These are phyloP conservation scores for Kwoniella sp. DNA, from an alignment of 768 basidiomycete genomes.

Conservation along the genomic window DNA sequence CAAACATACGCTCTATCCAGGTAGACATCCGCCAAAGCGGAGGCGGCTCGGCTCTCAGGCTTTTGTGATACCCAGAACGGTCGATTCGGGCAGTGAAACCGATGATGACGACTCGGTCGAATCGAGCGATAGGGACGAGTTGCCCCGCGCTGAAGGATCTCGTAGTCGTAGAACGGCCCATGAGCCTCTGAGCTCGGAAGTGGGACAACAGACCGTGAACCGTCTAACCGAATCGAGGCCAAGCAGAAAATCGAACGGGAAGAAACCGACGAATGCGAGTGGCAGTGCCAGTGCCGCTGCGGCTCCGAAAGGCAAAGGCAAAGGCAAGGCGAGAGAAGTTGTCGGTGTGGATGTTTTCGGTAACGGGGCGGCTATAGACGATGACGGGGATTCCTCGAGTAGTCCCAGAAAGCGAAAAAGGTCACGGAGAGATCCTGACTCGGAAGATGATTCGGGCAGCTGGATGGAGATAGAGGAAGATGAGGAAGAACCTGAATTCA, in stretches of 20 bases:
- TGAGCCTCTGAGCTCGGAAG: slow-evolving; percentile 33
- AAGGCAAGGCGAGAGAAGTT: slow-evolving; percentile 17
- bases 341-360: slow-evolving; percentile 12
- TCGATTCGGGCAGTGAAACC: slow-evolving; percentile 8
- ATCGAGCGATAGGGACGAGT: slow-evolving; percentile 10
- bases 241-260: slow-evolving; percentile 8
- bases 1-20: slow-evolving; percentile 18
- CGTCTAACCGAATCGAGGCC: slow-evolving; percentile 1
- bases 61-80: slow-evolving; percentile 16
- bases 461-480: slow-evolving; percentile 45
- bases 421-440: slow-evolving; percentile 17
- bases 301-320: slow-evolving; percentile 22
- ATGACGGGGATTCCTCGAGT: slow-evolving; percentile 7
- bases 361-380: slow-evolving; percentile 6
- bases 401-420: slow-evolving; percentile 44
- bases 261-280: slow-evolving; percentile 6
- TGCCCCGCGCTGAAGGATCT: slow-evolving; percentile 7
- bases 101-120: slow-evolving; percentile 6
- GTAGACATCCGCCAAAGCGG: slow-evolving; percentile 33
- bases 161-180: slow-evolving; percentile 2
- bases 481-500: slow-evolving; percentile 48
- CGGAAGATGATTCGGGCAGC: slow-evolving; percentile 32
- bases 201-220: slow-evolving; percentile 33
- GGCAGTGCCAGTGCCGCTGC: slow-evolving; percentile 13
- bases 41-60: slow-evolving; percentile 32